phyloP scores from a whole-genome alignment of 805 yeast species.

The Maudiozyma bulderi region DNA sequence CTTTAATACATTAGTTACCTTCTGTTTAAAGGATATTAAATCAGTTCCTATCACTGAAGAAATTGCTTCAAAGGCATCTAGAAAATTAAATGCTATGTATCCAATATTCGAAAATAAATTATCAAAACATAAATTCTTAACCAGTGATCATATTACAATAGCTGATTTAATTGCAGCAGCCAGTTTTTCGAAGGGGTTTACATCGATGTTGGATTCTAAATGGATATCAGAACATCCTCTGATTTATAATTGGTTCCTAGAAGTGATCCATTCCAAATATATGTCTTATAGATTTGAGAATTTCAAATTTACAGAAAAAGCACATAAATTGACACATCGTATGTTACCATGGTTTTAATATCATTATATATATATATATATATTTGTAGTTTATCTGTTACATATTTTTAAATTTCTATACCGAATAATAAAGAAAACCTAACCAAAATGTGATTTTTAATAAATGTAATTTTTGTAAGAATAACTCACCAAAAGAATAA shows the following conservation, averaged over 20 bases:
- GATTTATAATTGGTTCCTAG: conserved; percentile 25
- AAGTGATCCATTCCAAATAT: conserved; percentile 5
- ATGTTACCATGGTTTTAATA: neutral
- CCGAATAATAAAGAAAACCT: too few relatives aligned
- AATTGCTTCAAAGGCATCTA: conserved; percentile 36
- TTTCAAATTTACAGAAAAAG: neutral
- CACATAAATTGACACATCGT: neutral
- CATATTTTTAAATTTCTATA: too few relatives aligned
- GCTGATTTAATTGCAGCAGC: conserved; percentile 18
- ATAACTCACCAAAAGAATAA: too few relatives aligned
- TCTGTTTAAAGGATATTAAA: conserved; percentile 53
- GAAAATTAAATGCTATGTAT: conserved; percentile 32
- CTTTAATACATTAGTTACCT: conserved; percentile 34
- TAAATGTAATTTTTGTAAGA: too few relatives aligned
- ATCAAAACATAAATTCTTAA: conserved; percentile 52
- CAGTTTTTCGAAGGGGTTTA: conserved; percentile 28
- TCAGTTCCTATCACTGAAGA: conserved; percentile 65
- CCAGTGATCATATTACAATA: conserved; percentile 50
- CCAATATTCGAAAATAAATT: conserved; percentile 46
- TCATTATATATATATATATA: too few relatives aligned
- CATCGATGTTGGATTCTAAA: conserved; percentile 46
- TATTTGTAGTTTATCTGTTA: too few relatives aligned
- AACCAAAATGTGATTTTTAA: too few relatives aligned
- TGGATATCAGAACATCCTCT: conserved; percentile 57
- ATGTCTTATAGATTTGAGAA: conserved; percentile 3